Conservation (phyloP, 331 rosid species). For the Quercus phellos region DNA sequence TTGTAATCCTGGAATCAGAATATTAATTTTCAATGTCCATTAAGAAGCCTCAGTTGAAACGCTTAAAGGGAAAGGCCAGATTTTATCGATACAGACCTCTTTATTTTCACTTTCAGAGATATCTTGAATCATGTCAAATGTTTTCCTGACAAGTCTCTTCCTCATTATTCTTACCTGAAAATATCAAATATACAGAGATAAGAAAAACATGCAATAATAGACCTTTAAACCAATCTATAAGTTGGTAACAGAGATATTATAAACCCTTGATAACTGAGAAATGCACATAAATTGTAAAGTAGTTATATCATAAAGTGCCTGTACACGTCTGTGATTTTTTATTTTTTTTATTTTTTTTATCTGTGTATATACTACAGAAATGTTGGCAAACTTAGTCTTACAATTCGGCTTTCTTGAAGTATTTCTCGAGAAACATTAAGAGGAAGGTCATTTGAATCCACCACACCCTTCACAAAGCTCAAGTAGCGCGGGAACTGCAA, state of each 20-base stretch:
- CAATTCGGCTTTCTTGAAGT: constrained; percentile 99
- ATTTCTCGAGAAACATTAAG: constrained; percentile 96
- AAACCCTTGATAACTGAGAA: not conserved
- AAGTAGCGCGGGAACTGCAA: constrained; percentile 92
- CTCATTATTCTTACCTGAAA: constrained; percentile 97
- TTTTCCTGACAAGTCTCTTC: constrained; percentile 91
- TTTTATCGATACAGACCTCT: constrained; percentile 51
- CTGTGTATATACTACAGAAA: not conserved
- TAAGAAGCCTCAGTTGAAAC: constrained; percentile 19
- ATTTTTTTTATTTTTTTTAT: not conserved
- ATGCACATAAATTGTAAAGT: not conserved
- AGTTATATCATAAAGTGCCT: not conserved
- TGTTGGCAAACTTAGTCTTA: constrained; percentile 33
- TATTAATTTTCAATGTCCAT: constrained; percentile 1
- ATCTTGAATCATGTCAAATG: constrained; percentile 98
- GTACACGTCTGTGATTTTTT: not conserved
- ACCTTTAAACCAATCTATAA: not conserved
- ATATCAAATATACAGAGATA: not conserved
- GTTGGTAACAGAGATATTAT: not conserved
- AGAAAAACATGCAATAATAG: not conserved
- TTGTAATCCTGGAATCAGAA: constrained; percentile 71
- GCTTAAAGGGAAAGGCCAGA: not conserved
- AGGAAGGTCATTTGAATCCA: constrained; percentile 92
- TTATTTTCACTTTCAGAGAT: constrained; percentile 78
- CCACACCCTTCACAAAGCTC: constrained; percentile 97